Evolutionary conservation across 345 rosid genomes (phyloP).

Genomic region (Turnera subulata): DNA sequence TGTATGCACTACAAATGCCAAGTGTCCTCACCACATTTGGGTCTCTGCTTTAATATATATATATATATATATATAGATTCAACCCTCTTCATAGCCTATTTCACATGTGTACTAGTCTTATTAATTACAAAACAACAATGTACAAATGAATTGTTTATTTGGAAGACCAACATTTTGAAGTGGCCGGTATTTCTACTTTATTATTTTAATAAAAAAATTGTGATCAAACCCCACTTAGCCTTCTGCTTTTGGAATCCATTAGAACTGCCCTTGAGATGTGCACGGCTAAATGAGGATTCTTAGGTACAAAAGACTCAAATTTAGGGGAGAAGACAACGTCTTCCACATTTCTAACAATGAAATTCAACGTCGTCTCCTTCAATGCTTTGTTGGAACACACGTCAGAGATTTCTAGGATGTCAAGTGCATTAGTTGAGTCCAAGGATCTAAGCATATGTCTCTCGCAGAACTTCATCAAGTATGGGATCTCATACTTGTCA

Average conservation of each 20-base stretch:
- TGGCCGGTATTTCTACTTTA: too few species aligned
- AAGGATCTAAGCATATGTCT: constrained; percentile 46
- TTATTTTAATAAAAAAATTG: too few species aligned
- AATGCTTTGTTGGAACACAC: constrained; percentile 43
- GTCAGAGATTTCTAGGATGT: constrained; percentile 60
- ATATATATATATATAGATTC: too few species aligned
- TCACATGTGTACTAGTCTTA: too few species aligned
- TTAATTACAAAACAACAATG: too few species aligned
- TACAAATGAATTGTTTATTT: too few species aligned
- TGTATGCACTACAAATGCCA: too few species aligned
- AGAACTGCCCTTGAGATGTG: constrained; percentile 66
- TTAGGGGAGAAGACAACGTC: constrained; percentile 50
- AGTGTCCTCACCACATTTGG: too few species aligned
- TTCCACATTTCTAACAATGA: constrained; percentile 56
- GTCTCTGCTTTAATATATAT: too few species aligned
- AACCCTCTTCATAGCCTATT: too few species aligned
- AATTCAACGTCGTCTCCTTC: constrained; percentile 52
- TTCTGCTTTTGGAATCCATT: constrained; percentile 38
- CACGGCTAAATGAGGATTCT: constrained; percentile 54
- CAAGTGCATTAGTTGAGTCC: constrained; percentile 48
- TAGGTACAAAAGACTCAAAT: constrained; percentile 53
- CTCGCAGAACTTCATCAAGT: constrained; percentile 58
- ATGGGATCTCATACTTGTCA: constrained; percentile 67
- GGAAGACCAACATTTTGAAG: too few species aligned
- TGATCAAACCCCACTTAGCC: constrained; percentile 11